Percentiles rank a stretch among this genome's conserved stretches.
Conservation (phyloP, 225 moss, liverwort and hornwort genomes). For the Polytrichum commune region DNA sequence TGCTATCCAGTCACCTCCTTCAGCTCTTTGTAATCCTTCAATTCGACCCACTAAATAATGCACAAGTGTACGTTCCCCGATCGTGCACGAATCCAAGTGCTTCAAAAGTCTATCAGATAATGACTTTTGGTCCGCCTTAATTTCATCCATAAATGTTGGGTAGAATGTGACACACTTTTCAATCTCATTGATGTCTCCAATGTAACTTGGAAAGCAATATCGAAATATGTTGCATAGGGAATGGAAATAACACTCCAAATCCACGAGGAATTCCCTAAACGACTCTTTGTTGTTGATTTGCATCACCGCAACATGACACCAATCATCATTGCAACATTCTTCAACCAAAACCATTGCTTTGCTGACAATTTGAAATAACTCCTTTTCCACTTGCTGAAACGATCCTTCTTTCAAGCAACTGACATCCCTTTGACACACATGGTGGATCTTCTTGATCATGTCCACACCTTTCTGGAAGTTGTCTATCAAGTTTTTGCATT, state of each 20-base stretch:
- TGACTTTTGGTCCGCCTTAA: background rate
- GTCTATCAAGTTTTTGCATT: no score
- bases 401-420: no score
- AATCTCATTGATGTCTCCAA: background rate
- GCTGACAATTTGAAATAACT: background rate
- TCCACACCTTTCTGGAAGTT: no score
- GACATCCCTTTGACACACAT: no score
- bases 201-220: background rate
- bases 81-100: background rate
- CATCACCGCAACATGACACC: background rate
- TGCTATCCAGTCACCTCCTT: slow-evolving; percentile 4
- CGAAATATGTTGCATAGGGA: background rate
- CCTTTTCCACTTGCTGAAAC: no score
- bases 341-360: background rate
- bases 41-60: slow-evolving; percentile 5
- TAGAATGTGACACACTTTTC: background rate
- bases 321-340: slow-evolving; percentile 2
- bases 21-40: background rate
- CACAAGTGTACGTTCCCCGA: background rate
- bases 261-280: background rate
- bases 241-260: background rate
- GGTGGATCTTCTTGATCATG: no score
- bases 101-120: background rate
- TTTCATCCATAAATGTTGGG: slow-evolving; percentile 4
- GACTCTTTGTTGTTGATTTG: slow-evolving; percentile 3